Evolutionary conservation across 2,329 filamentous ascomycete genomes (phyloP).

Genomic region (Torrubiella hemipterigena): DNA sequence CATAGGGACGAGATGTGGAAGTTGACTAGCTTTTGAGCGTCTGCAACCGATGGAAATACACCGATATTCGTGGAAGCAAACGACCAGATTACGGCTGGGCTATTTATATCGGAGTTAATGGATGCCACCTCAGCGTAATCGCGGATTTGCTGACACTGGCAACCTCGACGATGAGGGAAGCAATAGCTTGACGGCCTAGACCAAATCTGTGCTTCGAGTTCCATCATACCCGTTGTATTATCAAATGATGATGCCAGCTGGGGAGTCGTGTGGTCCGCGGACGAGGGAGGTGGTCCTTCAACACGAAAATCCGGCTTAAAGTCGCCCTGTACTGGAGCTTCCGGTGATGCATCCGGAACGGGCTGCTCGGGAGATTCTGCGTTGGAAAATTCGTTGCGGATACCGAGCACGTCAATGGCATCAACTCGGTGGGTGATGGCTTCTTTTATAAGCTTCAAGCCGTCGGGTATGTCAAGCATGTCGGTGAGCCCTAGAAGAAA

Average conservation of each 20-base stretch:
- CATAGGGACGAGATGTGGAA: conserved; percentile 13
- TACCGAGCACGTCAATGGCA: no score
- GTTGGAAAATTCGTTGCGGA: no score
- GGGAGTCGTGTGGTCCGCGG: no score
- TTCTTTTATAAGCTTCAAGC: not conserved
- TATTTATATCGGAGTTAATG: conserved; percentile 12
- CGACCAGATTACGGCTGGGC: conserved; percentile 2
- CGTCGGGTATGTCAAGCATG: not conserved
- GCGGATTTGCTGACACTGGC: conserved; percentile 14
- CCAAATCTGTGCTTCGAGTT: conserved; percentile 24
- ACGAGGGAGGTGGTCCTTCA: no score
- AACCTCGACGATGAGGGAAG: conserved; percentile 18
- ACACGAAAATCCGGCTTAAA: no score
- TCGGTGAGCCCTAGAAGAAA: conserved; percentile 2
- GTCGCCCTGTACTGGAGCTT: no score
- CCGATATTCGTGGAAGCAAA: not conserved
- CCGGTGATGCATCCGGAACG: no score
- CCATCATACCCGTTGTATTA: conserved; percentile 16
- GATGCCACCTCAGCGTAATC: conserved; percentile 12
- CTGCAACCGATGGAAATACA: conserved; percentile 5
- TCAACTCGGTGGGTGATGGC: not conserved
- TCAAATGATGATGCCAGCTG: no score
- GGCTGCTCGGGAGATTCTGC: no score
- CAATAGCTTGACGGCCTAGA: conserved; percentile 20
- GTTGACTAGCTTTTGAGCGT: conserved; percentile 10